phyloP scores from a whole-genome alignment of 345 rosid species.

The Gossypium arboreum region DNA sequence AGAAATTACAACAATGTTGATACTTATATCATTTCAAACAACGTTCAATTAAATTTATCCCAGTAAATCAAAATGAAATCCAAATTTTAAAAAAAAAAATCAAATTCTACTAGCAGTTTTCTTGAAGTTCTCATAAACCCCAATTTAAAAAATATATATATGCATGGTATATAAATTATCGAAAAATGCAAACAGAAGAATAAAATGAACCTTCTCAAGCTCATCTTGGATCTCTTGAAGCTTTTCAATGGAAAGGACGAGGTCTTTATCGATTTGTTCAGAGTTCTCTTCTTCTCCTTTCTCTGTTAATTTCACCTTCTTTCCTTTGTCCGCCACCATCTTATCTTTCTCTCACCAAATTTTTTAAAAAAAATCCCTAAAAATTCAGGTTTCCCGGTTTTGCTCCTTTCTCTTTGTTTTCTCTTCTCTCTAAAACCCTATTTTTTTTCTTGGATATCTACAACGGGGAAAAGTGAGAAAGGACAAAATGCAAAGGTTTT shows the following conservation, averaged over 20 bases:
- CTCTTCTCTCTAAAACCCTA: slow-evolving; percentile 36
- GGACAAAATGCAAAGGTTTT: slow-evolving; percentile 61
- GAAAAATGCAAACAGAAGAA: neutral
- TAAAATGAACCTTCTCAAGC: slow-evolving; percentile 32
- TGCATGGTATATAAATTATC: neutral
- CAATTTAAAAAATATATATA: neutral
- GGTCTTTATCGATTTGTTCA: slow-evolving; percentile 66
- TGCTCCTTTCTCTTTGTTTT: neutral
- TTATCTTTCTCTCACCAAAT: neutral
- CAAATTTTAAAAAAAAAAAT: neutral
- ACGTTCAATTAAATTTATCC: neutral
- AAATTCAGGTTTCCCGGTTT: neutral
- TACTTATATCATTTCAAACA: neutral
- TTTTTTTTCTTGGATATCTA: neutral
- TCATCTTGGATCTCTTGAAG: too few relatives aligned
- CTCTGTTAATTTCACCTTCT: slow-evolving; percentile 69
- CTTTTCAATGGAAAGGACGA: slow-evolving; percentile 68
- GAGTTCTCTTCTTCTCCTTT: slow-evolving; percentile 58
- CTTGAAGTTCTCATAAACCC: slow-evolving; percentile 2
- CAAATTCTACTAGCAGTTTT: neutral
- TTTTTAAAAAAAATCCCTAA: slow-evolving; percentile 14
- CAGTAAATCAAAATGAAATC: neutral
- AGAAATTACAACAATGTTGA: neutral
- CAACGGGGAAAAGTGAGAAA: slow-evolving; percentile 10
- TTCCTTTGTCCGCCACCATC: slow-evolving; percentile 81